Evolutionary conservation across 257 asterid genomes (phyloP).

Genomic region (Penstemon davidsonii): DNA sequence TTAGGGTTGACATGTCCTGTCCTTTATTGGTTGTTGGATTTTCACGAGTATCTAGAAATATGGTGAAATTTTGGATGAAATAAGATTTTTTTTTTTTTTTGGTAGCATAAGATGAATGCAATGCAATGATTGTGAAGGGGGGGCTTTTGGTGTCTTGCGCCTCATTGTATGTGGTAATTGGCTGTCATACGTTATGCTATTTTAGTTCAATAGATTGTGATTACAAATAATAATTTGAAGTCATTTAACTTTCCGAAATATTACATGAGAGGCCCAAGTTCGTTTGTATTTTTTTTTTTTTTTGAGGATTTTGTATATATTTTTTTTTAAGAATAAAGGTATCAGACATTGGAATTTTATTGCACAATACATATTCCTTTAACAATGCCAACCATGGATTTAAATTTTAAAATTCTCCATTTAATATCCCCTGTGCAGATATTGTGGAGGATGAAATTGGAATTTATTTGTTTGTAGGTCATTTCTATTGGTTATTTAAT

Average conservation of each 20-base stretch:
- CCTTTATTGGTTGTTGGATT: slow-evolving; percentile 58
- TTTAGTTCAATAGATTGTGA: slow-evolving; percentile 48
- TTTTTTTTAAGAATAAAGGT: not conserved
- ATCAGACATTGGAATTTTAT: not conserved
- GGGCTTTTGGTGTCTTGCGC: slow-evolving; percentile 48
- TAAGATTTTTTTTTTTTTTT: slow-evolving; percentile 23
- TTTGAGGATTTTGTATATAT: too few species aligned
- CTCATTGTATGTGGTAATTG: slow-evolving; percentile 53
- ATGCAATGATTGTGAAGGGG: slow-evolving; percentile 53
- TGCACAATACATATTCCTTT: not conserved
- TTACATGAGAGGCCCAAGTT: slow-evolving; percentile 5
- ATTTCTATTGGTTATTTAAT: too few species aligned
- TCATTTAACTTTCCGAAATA: not conserved
- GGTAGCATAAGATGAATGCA: slow-evolving; percentile 18
- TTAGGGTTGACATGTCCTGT: slow-evolving; percentile 47
- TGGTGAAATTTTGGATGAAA: slow-evolving; percentile 37
- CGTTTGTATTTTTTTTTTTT: not conserved
- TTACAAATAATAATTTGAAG: slow-evolving; percentile 25
- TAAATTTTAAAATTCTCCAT: too few species aligned
- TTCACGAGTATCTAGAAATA: slow-evolving; percentile 51
- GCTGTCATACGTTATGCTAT: slow-evolving; percentile 57
- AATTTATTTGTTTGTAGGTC: too few species aligned
- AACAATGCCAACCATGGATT: not conserved
- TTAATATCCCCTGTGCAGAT: too few species aligned
- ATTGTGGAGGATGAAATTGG: too few species aligned